These are phyloP conservation scores for Knufia fluminis DNA, from an alignment of 2,329 filamentous ascomycete species.

Conservation along the genomic window DNA sequence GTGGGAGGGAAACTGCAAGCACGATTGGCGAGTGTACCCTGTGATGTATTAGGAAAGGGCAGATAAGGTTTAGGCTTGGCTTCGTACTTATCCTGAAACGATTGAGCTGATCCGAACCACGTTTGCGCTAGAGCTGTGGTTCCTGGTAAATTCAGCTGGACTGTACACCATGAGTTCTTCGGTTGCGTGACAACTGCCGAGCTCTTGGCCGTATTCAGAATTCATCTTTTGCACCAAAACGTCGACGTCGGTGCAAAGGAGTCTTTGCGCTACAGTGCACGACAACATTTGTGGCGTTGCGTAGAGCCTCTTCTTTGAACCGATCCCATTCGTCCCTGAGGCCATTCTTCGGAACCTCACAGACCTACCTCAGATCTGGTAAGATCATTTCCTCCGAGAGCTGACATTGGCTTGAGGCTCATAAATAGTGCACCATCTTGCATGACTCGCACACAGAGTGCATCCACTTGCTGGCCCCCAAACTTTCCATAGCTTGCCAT, in stretches of 20 bases:
- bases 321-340: background rate
- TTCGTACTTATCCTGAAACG: background rate
- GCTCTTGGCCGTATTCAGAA: background rate
- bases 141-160: constrained; percentile 1
- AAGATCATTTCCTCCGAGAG: constrained; percentile 1
- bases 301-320: background rate
- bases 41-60: background rate
- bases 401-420: background rate
- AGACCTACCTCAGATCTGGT: background rate
- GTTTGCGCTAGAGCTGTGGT: background rate
- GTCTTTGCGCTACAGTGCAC: background rate
- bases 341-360: background rate
- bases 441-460: background rate
- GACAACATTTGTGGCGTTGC: constrained; percentile 4
- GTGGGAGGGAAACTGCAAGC: background rate
- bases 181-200: constrained; percentile 2
- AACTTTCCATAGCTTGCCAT: background rate
- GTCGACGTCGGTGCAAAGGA: background rate
- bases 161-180: background rate
- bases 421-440: background rate
- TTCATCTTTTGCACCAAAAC: background rate
- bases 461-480: background rate
- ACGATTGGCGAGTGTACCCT: background rate
- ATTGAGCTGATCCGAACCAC: background rate
- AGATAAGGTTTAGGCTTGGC: constrained; percentile 4